Conservation (phyloP, 2,329 filamentous ascomycete genomes). For the Ramularia collo-cygni region DNA sequence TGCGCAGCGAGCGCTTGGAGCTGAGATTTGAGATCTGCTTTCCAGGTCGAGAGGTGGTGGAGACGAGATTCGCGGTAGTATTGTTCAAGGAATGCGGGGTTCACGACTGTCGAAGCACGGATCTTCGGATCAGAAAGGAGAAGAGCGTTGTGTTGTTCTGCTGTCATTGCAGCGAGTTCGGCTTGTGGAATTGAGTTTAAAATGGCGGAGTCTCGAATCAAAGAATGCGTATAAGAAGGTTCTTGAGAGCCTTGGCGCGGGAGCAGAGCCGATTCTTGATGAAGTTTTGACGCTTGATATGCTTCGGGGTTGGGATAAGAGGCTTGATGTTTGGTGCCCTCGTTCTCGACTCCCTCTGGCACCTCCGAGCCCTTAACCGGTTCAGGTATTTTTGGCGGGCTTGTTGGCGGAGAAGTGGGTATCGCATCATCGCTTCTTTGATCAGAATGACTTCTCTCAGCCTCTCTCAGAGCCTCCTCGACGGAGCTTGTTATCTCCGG, state of each 20-base stretch:
- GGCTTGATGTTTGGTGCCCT: too few relatives aligned
- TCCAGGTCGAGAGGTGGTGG: constrained; percentile 95
- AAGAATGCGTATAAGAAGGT: constrained; percentile 22
- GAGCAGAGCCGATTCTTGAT: constrained; percentile 8
- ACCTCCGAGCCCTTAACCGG: constrained; percentile 3
- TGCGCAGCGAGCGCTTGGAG: constrained; percentile 75
- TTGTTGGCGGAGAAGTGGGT: constrained; percentile 17
- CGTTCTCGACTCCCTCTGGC: too few relatives aligned
- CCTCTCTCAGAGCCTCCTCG: constrained; percentile 25
- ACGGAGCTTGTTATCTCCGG: constrained; percentile 30
- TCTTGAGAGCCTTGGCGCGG: constrained; percentile 28
- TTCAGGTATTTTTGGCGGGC: constrained; percentile 7
- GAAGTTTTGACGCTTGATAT: neutral
- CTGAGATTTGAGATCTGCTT: constrained; percentile 83
- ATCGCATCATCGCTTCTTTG: neutral
- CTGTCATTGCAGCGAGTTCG: constrained; percentile 54
- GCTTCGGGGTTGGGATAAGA: too few relatives aligned
- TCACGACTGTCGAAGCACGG: constrained; percentile 81
- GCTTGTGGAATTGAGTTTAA: constrained; percentile 24
- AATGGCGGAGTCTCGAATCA: constrained; percentile 26
- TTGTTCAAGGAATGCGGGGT: constrained; percentile 88
- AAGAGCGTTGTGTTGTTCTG: constrained; percentile 86
- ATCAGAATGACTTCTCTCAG: constrained; percentile 5
- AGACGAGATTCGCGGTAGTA: constrained; percentile 93
- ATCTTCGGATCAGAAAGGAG: constrained; percentile 78